A percentile compares a stretch with the other conserved stretches of the same genome.
Conservation (phyloP, 169 alveolate genomes). For the Amoebophrya sp. region DNA sequence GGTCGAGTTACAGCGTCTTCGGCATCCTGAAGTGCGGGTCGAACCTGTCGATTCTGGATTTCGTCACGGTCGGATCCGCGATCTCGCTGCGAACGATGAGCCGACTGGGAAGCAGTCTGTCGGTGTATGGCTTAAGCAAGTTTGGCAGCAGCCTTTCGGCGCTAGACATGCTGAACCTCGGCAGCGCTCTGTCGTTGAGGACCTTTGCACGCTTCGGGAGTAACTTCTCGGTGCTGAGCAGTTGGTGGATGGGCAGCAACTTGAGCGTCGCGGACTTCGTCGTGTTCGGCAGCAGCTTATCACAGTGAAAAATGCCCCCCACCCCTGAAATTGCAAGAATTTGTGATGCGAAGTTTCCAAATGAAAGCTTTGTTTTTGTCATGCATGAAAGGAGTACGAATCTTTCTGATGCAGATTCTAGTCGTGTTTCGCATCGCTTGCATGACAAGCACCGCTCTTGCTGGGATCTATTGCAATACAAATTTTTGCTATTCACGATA, state of each 20-base stretch:
- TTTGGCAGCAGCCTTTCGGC: slow-evolving; percentile 20
- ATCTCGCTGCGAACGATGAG: background rate
- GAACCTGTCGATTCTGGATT: background rate
- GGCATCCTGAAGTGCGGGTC: background rate
- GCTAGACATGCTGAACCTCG: background rate
- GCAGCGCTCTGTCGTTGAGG: slow-evolving; percentile 12
- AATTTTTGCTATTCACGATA: too few relatives aligned
- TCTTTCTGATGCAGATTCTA: too few relatives aligned
- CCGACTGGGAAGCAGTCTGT: slow-evolving; percentile 22
- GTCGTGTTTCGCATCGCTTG: too few relatives aligned
- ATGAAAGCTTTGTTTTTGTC: too few relatives aligned
- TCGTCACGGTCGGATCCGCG: background rate
- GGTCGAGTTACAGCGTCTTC: background rate
- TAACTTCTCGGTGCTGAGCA: background rate
- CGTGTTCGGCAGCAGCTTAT: background rate
- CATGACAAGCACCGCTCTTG: too few relatives aligned
- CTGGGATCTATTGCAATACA: too few relatives aligned
- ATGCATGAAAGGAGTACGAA: too few relatives aligned
- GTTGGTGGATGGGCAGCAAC: background rate
- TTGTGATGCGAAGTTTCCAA: too few relatives aligned
- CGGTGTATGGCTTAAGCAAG: background rate
- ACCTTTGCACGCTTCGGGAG: background rate
- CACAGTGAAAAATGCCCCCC: too few relatives aligned
- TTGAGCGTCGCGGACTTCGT: slow-evolving; percentile 9
- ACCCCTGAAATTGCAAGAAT: too few relatives aligned